Base-by-base conservation (phyloP, 1,284 basidiomycete species). In the Cryptococcus amylolentus region DNA sequence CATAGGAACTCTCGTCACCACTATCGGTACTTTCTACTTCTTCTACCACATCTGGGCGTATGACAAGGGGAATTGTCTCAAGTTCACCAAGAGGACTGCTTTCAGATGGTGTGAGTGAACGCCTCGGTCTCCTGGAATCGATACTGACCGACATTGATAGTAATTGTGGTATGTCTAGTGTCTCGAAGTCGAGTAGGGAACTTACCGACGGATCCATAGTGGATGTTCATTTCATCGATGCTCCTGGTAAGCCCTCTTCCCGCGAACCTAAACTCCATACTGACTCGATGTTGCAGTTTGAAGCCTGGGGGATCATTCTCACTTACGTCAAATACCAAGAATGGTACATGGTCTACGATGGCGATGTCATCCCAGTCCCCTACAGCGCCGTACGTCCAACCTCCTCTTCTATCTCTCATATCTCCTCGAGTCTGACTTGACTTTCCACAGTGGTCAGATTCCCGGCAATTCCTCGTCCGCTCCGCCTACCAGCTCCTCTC, bases 1-100 rank as follows among this genome's bases (percentile, higher is more conserved):
- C 41, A 55, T 72, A 26, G 57, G 58, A 0, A 49, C 56, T 23
- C 37, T 70, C 39, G 57, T 70, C 47, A 54, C 61, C 23, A 58
- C 62, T 27, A 31, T 63, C 16, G 62, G 63, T 7, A 42, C 58
- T 16, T 10, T 59, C 18, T 66, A 67, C 40, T 39, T 64, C 28
- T 12, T 58, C n/a, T 72, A 65, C 65, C 70, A 72, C 57, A 58
- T 68, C n/a, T 70, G 56, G 55, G 58, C 60, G 35, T 70, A 66
- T 46, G 69, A 72, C 46, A 54, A 56, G 40, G 62, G 62, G 20
- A 35, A 56, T 23, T 70, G 67, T 62, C 53, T 70, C 18, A n/a
- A 62, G 4, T 64, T 53, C 35, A 60, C 45, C 42, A 51, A 54
- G 35, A 28, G 55, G 28, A 66, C 64, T 45, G 56, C 61, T 2